phyloP scores from a whole-genome alignment of 2,329 filamentous ascomycete species.

The Pyrenophora seminiperda region DNA sequence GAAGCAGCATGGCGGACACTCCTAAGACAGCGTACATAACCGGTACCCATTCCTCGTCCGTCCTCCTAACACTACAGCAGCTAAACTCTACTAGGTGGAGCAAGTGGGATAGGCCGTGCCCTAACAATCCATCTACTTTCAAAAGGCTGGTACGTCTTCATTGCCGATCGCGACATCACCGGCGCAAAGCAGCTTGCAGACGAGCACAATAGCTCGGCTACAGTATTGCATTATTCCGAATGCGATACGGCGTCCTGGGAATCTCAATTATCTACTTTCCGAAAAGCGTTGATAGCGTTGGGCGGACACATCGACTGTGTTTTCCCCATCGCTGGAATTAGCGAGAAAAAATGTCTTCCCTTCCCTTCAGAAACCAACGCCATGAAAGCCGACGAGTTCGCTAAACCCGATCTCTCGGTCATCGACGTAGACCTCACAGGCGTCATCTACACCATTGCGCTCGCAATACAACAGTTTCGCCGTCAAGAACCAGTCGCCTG shows the following conservation, averaged over 20 bases:
- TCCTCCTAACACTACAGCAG: neutral
- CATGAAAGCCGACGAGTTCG: slow-evolving; percentile 35
- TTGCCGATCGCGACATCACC: slow-evolving; percentile 49
- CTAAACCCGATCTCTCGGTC: slow-evolving; percentile 47
- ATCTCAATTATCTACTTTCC: slow-evolving; percentile 47
- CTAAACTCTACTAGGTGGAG: slow-evolving; percentile 20
- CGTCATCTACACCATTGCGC: slow-evolving; percentile 49
- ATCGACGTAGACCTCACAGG: slow-evolving; percentile 52
- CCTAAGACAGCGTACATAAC: slow-evolving; percentile 22
- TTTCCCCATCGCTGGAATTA: slow-evolving; percentile 50
- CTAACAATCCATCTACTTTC: slow-evolving; percentile 37
- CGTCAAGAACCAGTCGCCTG: slow-evolving; percentile 42
- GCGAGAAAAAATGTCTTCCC: slow-evolving; percentile 47
- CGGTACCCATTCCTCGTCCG: slow-evolving; percentile 1
- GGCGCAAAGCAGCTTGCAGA: slow-evolving; percentile 32
- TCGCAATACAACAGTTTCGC: slow-evolving; percentile 54
- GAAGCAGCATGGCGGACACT: neutral
- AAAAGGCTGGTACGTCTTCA: slow-evolving; percentile 55
- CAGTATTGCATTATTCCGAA: slow-evolving; percentile 28
- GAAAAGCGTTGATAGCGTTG: slow-evolving; percentile 40
- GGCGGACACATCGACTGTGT: slow-evolving; percentile 50
- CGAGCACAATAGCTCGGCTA: slow-evolving; percentile 16
- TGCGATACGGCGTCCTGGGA: slow-evolving; percentile 47
- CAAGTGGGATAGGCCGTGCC: slow-evolving; percentile 45
- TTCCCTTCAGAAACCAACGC: slow-evolving; percentile 13